A percentile compares a stretch with the other conserved stretches of the same genome.
Conservation (phyloP, 495 filamentous ascomycete genomes). For the Penicillium fimorum region DNA sequence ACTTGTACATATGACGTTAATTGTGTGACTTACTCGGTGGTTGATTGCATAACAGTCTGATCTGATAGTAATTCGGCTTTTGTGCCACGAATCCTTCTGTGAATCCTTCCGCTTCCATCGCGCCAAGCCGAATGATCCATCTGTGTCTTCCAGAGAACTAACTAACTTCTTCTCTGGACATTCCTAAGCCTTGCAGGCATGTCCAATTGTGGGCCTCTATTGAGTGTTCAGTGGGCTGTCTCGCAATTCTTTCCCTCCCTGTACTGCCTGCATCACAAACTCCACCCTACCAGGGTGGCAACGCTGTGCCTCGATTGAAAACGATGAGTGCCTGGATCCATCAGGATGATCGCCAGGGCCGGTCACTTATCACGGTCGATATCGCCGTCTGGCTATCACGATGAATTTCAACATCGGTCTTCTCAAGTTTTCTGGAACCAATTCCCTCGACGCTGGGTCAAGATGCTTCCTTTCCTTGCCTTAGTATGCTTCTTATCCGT, state of each 20-base stretch:
- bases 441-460: constrained; percentile 28
- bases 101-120: constrained; percentile 17
- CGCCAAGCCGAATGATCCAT: background rate
- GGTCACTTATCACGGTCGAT: constrained; percentile 28
- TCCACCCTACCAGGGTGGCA: constrained; percentile 20
- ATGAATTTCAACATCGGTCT: constrained; percentile 21
- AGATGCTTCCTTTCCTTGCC: constrained; percentile 26
- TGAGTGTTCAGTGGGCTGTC: constrained; percentile 16
- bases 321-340: constrained; percentile 28
- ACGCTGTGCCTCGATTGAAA: constrained; percentile 28
- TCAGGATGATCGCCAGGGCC: constrained; percentile 26
- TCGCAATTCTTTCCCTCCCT: constrained; percentile 23
- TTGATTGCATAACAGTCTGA: background rate
- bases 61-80: background rate
- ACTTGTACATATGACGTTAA: background rate
- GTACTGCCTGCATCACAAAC: constrained; percentile 18
- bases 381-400: constrained; percentile 18
- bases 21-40: background rate
- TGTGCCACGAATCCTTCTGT: background rate
- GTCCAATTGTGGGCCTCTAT: constrained; percentile 16
- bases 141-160: constrained; percentile 1
- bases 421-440: constrained; percentile 17
- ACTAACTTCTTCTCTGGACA: constrained; percentile 12
- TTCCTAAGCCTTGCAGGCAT: constrained; percentile 29
- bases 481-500: constrained; percentile 25